These are phyloP conservation scores for Colletotrichum sp. DNA, from an alignment of 2,329 filamentous ascomycete species.

Conservation along the genomic window DNA sequence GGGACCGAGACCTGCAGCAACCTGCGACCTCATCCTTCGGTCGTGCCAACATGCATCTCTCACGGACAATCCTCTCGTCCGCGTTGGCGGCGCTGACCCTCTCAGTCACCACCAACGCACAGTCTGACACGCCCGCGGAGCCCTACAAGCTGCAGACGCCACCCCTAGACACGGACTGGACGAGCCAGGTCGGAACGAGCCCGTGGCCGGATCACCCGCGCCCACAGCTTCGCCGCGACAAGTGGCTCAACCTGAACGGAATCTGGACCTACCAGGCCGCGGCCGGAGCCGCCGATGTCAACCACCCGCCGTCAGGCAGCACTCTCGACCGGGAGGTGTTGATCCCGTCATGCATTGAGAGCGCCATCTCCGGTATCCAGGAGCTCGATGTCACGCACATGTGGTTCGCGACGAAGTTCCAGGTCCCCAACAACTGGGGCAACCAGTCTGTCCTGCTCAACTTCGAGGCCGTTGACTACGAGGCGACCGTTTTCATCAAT, in stretches of 20 bases:
- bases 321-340: slow-evolving; percentile 43
- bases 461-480: slow-evolving; percentile 65
- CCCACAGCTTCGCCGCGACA: slow-evolving; percentile 57
- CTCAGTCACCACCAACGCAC: background rate
- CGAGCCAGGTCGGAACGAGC: slow-evolving; percentile 53
- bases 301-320: slow-evolving; percentile 25
- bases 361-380: slow-evolving; percentile 55
- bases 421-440: slow-evolving; percentile 52
- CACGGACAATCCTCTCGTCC: background rate
- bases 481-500: slow-evolving; percentile 64
- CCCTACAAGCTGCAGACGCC: slow-evolving; percentile 43
- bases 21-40: background rate
- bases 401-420: slow-evolving; percentile 58
- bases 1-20: background rate
- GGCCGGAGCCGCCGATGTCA: slow-evolving; percentile 19
- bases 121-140: background rate
- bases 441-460: slow-evolving; percentile 53
- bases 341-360: slow-evolving; percentile 49
- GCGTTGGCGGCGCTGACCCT: background rate
- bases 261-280: slow-evolving; percentile 59
- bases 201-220: slow-evolving; percentile 65
- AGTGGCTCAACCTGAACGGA: slow-evolving; percentile 64
- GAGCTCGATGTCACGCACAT: slow-evolving; percentile 44
- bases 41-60: slow-evolving; percentile 4
- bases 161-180: slow-evolving; percentile 58